phyloP scores from a whole-genome alignment of 495 filamentous ascomycete species.

The Xylaria nigripes region DNA sequence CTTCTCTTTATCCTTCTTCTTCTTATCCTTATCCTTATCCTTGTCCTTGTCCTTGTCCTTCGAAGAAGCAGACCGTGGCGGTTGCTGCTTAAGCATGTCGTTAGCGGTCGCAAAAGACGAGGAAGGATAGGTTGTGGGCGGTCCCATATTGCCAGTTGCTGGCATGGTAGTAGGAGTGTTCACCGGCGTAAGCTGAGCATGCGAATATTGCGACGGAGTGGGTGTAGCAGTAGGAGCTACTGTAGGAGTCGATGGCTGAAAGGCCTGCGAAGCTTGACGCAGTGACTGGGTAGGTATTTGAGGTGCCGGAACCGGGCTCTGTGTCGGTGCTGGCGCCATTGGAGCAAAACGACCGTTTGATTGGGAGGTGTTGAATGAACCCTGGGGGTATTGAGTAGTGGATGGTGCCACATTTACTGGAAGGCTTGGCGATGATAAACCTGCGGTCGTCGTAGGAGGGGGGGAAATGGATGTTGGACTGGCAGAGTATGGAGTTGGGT shows the following conservation, averaged over 20 bases:
- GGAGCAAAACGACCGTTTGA: constrained; percentile 40
- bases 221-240: constrained; percentile 12
- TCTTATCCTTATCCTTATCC: too few relatives aligned
- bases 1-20: too few relatives aligned
- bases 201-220: constrained; percentile 28
- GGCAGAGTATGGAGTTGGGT: constrained; percentile 14
- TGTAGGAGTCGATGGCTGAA: not conserved
- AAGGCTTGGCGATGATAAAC: constrained; percentile 19
- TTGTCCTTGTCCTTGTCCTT: too few relatives aligned
- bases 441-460: constrained; percentile 16
- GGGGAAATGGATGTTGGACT: constrained; percentile 22
- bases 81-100: constrained; percentile 14
- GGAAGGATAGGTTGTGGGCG: constrained; percentile 40
- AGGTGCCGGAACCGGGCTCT: constrained; percentile 24
- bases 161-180: constrained; percentile 16
- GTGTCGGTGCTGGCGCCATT: constrained; percentile 38
- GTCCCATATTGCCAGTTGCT: constrained; percentile 57
- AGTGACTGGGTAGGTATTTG: constrained; percentile 17
- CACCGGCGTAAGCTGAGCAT: constrained; percentile 29
- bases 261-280: not conserved
- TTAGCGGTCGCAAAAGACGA: constrained; percentile 8
- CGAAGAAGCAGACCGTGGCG: constrained; percentile 52
- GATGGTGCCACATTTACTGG: not conserved
- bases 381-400: constrained; percentile 16
- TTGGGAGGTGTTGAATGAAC: constrained; percentile 22